Base-by-base conservation (phyloP, 2,329 filamentous ascomycete genomes). In the Apiospora aurea region DNA sequence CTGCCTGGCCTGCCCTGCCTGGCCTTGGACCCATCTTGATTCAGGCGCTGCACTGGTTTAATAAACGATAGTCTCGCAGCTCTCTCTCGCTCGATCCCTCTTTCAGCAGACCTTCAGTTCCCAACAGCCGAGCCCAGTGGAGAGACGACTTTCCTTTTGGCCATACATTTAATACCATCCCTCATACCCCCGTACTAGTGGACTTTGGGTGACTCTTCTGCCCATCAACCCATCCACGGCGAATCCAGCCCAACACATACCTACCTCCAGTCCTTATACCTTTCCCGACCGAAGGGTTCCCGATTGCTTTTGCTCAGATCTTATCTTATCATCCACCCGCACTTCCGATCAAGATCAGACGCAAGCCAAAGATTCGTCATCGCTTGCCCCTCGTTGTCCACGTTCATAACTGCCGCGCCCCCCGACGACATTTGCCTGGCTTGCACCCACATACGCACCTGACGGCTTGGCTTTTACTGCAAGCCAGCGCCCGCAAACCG, bases 101-200 rank as follows among this genome's bases (percentile, higher is more conserved):
- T 34, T 21, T 29, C 51, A 53, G 49, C 41, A 43, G 41, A 43
- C 41, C 41, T 43, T 24, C n/a, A 57, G 53, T 61, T 61, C 53
- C 53, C 53, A 61, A 61, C 53, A 61, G 53, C 53, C 53, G 53
- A 61, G 18, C 29, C 53, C 53, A 34, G 53, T 61, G 53, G 53
- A 61, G 53, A 61, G 53, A 38, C 53, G 29, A 34, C 53, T 61
- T 61, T 34, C 53, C 53, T n/a, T 61, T 34, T 61, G 53, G 16
- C 53, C 53, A 61, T 64, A 64, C 57, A 64, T 64, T 64, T 41
- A 64, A 64, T 41, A 64, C 57, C 57, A 64, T 64, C 34, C 57
- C 41, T 41, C 57, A 6, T 41, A 38, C 53, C 53, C 34, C 41
- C 57, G 21, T 41, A 64, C 18, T 64, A 64, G 57, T 64, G 57